Evolutionary conservation across 345 rosid species (phyloP).

Genomic region (Laguncularia racemosa): DNA sequence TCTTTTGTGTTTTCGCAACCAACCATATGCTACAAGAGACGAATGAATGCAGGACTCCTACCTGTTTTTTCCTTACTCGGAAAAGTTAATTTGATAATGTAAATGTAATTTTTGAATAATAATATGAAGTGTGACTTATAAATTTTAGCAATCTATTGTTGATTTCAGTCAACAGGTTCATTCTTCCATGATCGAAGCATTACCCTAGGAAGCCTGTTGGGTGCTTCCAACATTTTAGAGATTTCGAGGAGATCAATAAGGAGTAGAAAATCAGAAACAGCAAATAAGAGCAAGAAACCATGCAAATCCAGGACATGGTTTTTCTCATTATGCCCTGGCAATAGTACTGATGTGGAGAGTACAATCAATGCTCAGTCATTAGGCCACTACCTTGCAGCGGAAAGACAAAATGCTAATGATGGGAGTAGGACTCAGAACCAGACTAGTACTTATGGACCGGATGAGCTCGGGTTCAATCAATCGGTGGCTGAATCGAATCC

Average conservation of each 20-base stretch:
- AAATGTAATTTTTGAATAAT: too few relatives aligned
- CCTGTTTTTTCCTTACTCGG: too few relatives aligned
- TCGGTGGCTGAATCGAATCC: conserved; percentile 24
- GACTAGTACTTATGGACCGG: neutral
- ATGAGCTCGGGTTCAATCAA: conserved; percentile 19
- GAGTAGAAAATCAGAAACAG: conserved; percentile 18
- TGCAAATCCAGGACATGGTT: conserved; percentile 33
- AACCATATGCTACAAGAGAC: too few relatives aligned
- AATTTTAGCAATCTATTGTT: neutral
- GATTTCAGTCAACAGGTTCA: conserved; percentile 54
- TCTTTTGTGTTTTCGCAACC: neutral
- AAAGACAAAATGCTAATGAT: conserved; percentile 34
- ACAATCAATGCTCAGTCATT: conserved; percentile 28
- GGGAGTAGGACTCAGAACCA: conserved; percentile 23
- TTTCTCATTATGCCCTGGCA: conserved; percentile 41
- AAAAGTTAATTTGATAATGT: too few relatives aligned
- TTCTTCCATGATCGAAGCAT: conserved; percentile 65
- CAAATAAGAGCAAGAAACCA: conserved; percentile 14
- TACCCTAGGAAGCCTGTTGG: conserved; percentile 60
- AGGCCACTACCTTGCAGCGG: conserved; percentile 42
- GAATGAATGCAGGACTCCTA: too few relatives aligned
- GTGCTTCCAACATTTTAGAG: conserved; percentile 41
- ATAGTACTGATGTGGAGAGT: conserved; percentile 24
- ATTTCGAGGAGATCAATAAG: conserved; percentile 44
- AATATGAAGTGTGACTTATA: too few relatives aligned